Evolutionary conservation across 2,329 filamentous ascomycete genomes (phyloP), one percentile per base, ranked within the genome.

Genomic region (Calonectria pseudoreteaudii): DNA sequence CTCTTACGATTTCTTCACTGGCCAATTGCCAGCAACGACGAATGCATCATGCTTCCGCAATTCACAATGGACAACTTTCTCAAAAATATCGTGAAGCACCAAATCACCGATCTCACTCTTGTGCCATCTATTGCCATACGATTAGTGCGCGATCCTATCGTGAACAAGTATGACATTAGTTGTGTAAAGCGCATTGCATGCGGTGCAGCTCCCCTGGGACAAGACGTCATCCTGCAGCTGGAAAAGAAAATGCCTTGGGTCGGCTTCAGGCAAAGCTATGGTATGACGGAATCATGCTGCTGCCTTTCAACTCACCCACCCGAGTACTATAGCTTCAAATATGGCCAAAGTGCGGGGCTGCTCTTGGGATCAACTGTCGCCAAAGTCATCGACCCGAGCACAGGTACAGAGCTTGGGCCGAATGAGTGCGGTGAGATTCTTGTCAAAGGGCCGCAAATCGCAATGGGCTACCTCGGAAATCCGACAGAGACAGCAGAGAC

Each of bases 231-330:
- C 1, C 13, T 30, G 18, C 62, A 64, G 3, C 69, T 80, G 2
- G 60, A 77, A 20, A 47, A 69, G 0, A 47, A 69, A 20, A 71
- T 80, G 4, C 76, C 79, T 0, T 50, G 74, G 10, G 64, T 67
- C 0, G 73, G 76, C 0, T 78, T 79, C 44, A 78, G 74, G 34
- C 79, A 80, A 31, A 72, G 95, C 85, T 98, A 97, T 81, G 95
- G 95, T 53, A 97, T 97, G 95, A 98, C 95, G 1, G 95, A 98
- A 85, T 97, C 95, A 0, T 89, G 88, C 36, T 86, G 90, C 84
- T 89, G 89, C 58, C 96, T 97, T 93, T 96, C 94, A 0, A 87
- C 91, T 0, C 95, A 97, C 79, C 92, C 94, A 0, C 86, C 94
- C 0, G 89, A 90, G 34, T 93, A 93, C 83, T 88, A 94, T 31